Evolutionary conservation across 2,329 filamentous ascomycete species (phyloP).

Genomic region (Microcyclospora tardicrescens): DNA sequence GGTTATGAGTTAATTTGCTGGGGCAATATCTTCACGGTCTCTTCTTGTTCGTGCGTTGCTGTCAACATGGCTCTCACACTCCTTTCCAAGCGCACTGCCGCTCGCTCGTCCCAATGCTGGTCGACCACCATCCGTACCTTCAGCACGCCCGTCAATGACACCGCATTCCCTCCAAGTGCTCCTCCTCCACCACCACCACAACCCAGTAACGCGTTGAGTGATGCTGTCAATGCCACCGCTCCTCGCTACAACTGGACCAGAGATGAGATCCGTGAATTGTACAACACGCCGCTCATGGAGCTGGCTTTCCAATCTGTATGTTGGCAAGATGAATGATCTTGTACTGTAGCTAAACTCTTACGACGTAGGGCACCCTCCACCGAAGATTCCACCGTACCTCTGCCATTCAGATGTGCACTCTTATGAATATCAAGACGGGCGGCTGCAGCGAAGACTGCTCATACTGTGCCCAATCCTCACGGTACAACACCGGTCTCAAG

Average conservation of each 20-base stretch:
- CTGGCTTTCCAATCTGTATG: constrained; percentile 32
- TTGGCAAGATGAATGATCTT: not conserved
- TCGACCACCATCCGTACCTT: constrained; percentile 11
- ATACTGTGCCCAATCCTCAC: constrained; percentile 82
- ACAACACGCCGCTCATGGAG: constrained; percentile 69
- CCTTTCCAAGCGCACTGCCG: too few species aligned
- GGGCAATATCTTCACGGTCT: too few species aligned
- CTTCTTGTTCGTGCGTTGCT: too few species aligned
- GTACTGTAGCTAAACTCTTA: too few species aligned
- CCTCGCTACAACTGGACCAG: constrained; percentile 67
- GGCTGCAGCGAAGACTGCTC: constrained; percentile 87
- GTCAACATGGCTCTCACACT: too few species aligned
- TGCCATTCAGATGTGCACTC: constrained; percentile 79
- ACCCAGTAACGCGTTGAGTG: constrained; percentile 23
- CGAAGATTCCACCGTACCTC: constrained; percentile 73
- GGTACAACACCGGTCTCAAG: constrained; percentile 63
- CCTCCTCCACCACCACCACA: constrained; percentile 13
- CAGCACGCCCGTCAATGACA: constrained; percentile 24
- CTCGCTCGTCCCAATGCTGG: too few species aligned
- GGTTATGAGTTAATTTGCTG: too few species aligned
- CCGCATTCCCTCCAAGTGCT: constrained; percentile 14
- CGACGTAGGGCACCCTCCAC: constrained; percentile 57
- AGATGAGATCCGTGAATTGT: constrained; percentile 69
- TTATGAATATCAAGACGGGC: constrained; percentile 95
- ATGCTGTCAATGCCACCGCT: constrained; percentile 46